These are phyloP conservation scores for Fraxinus xanthoxyloides DNA, from an alignment of 305 asterid genomes.

Conservation along the genomic window DNA sequence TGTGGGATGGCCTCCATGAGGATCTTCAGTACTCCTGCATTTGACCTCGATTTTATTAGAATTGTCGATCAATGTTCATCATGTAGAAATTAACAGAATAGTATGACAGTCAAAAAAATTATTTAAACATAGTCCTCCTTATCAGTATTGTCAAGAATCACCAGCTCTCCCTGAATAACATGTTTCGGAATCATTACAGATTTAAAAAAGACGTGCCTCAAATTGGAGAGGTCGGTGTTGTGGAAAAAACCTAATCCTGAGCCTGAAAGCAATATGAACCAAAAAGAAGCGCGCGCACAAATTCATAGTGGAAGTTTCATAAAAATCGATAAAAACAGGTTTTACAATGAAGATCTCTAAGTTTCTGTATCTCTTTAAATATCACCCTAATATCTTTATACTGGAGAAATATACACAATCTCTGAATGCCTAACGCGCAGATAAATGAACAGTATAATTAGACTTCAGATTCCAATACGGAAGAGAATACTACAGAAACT, in stretches of 20 bases:
- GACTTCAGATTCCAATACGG: neutral
- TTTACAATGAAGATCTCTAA: neutral
- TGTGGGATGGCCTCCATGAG: slow-evolving; percentile 64
- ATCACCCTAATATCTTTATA: neutral
- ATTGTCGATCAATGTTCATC: neutral
- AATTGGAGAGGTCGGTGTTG: neutral
- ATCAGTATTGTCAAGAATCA: neutral
- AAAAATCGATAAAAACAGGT: neutral
- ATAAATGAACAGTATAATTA: neutral
- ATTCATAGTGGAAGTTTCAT: neutral
- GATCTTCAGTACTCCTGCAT: slow-evolving; percentile 57
- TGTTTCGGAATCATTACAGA: neutral
- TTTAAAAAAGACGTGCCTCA: neutral
- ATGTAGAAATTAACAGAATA: neutral
- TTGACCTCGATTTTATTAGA: neutral
- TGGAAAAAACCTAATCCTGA: neutral
- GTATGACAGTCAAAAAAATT: neutral
- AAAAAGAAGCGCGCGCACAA: neutral
- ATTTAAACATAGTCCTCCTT: neutral
- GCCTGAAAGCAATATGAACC: neutral
- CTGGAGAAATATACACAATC: neutral
- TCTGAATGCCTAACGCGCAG: neutral
- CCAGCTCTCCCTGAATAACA: neutral
- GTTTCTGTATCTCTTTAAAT: neutral
- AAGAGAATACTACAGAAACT: neutral